These are phyloP conservation scores for Penicillium crustosum DNA, from an alignment of 2,329 filamentous ascomycete species.

Conservation along the genomic window DNA sequence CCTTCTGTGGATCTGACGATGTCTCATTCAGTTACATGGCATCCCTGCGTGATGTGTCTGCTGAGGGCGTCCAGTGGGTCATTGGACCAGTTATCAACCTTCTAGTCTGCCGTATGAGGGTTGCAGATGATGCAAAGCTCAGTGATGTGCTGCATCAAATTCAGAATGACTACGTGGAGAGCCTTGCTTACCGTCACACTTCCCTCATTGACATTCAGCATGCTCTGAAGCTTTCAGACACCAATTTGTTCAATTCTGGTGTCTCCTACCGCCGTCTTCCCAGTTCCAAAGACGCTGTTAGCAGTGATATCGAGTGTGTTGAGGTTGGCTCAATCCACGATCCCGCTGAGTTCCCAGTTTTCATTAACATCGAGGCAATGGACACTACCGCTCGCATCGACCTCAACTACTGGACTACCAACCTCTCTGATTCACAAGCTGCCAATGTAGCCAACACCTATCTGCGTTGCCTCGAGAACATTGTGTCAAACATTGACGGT, in stretches of 20 bases:
- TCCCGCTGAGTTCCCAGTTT: conserved; percentile 51
- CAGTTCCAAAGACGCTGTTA: conserved; percentile 21
- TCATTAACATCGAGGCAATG: conserved; percentile 50
- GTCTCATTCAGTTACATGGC: conserved; percentile 54
- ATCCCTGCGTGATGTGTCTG: conserved; percentile 43
- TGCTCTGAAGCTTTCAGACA: conserved; percentile 39
- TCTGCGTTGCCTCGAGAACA: conserved; percentile 37
- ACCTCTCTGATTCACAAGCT: conserved; percentile 42
- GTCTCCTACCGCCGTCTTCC: conserved; percentile 50
- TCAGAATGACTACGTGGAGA: conserved; percentile 50
- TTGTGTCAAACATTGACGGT: conserved; percentile 38
- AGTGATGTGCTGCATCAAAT: conserved; percentile 43
- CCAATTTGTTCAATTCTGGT: conserved; percentile 50
- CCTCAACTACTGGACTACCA: conserved; percentile 45
- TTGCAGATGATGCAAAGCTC: conserved; percentile 35
- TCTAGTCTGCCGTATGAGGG: conserved; percentile 45
- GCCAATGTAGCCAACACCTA: conserved; percentile 42
- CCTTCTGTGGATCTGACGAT: conserved; percentile 67
- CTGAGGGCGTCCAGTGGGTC: conserved; percentile 42
- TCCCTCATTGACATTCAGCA: conserved; percentile 51
- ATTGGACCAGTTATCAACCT: conserved; percentile 52
- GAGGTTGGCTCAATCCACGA: conserved; percentile 46
- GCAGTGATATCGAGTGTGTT: conserved; percentile 37
- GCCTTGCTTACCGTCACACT: conserved; percentile 46
- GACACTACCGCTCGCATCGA: conserved; percentile 42